Evolutionary conservation across 2,329 filamentous ascomycete species (phyloP), one percentile per base, ranked within the genome.

Genomic region (Hirsutella thompsonii): DNA sequence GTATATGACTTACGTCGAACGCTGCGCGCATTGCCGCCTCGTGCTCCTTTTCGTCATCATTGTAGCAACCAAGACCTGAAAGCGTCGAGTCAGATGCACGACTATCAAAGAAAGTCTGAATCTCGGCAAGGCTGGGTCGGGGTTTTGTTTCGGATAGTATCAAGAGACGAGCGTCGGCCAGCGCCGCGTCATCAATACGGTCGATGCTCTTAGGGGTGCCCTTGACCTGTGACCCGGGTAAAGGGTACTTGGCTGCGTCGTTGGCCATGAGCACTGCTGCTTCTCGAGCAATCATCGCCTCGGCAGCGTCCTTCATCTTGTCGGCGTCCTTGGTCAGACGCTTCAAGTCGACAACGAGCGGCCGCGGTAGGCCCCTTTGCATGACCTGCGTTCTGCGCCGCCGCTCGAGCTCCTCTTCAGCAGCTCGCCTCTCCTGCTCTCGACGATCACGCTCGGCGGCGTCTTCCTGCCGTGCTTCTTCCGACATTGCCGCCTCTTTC

Each of bases 301-400:
- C 70, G n/a, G 80, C 70, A 0, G 79, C 73, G 52, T 89, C 78
- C 2, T 69, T 55, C 4, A 81, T 62, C 11, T 69, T 60, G 2
- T 74, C 69, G 0, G 82, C 83, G 26, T 69, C 70, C 47, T 77
- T 72, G 26, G 88, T 56, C 48, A 96, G 64, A 1, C 70, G 69
- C 39, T 79, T 67, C 19, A 92, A 61, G 57, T 96, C 81, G 13
- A 96, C 69, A 2, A 72, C 63, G 2, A 72, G 70, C 2, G 92
- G 88, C 36, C 90, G 75, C 8, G 92, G 92, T 11, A 98, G 67
- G 4, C 75, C 76, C 50, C 74, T 79, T 62, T 96, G 90, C 60
- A 95, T 79, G n/a, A 94, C 89, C 55, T 94, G 88, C 1, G 85
- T 93, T 52, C 92, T 81, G 39, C 89, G 74, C 57, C 77, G 81